Evolutionary conservation across 1,284 basidiomycete genomes (phyloP).

Genomic region (Omphalotus olearius): DNA sequence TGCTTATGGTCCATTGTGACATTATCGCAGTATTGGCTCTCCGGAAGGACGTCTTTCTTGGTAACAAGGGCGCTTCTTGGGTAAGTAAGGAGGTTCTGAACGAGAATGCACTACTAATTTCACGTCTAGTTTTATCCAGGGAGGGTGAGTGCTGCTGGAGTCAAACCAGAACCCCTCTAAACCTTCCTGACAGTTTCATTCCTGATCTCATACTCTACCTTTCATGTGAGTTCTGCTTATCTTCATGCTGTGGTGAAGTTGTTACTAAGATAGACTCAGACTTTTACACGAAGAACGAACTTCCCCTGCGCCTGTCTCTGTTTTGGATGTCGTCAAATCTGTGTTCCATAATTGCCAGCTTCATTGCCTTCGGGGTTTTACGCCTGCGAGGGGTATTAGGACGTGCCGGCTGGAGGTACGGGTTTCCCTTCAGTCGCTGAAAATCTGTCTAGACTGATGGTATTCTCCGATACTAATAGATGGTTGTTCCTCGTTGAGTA

Average conservation of each 20-base stretch:
- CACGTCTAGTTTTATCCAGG: conserved; percentile 47
- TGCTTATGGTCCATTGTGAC: conserved; percentile 31
- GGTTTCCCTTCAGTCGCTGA: conserved; percentile 10
- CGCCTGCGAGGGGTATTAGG: conserved; percentile 55
- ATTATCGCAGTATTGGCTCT: conserved; percentile 56
- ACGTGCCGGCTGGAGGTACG: conserved; percentile 55
- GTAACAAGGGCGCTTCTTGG: conserved; percentile 37
- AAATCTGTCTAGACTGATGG: neutral
- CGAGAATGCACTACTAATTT: conserved; percentile 5
- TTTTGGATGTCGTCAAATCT: conserved; percentile 66
- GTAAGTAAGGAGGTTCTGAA: conserved; percentile 20
- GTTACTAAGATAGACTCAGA: conserved; percentile 25
- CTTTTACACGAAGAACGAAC: conserved; percentile 65
- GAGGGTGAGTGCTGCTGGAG: conserved; percentile 38
- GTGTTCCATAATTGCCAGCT: conserved; percentile 50
- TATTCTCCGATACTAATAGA: conserved; percentile 10
- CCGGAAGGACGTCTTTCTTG: conserved; percentile 51
- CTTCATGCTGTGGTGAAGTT: neutral
- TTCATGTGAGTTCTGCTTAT: conserved; percentile 31
- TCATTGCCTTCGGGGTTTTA: conserved; percentile 62
- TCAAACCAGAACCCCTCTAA: conserved; percentile 1
- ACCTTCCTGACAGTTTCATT: conserved; percentile 33
- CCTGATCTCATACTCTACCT: conserved; percentile 65
- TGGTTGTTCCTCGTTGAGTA: conserved; percentile 48
- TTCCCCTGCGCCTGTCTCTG: conserved; percentile 60